Conservation (phyloP, 768 basidiomycete species). For the Kwoniella europaea region DNA sequence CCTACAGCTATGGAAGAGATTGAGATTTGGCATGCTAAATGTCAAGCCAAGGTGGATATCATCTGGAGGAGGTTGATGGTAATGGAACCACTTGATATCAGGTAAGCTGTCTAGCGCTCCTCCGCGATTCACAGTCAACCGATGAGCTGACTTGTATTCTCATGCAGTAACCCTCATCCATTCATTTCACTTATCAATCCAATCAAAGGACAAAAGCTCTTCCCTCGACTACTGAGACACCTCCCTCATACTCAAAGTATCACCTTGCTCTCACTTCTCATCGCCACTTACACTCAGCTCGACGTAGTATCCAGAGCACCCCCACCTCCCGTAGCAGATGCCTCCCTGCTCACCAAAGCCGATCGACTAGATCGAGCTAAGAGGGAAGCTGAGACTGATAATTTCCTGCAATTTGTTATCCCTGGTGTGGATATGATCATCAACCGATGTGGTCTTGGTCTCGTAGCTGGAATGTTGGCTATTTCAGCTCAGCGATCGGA, state of each 20-base stretch:
- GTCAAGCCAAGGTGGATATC: conserved; percentile 63
- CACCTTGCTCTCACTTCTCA: conserved; percentile 84
- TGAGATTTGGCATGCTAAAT: conserved; percentile 49
- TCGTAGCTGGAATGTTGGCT: conserved; percentile 84
- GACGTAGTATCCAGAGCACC: conserved; percentile 84
- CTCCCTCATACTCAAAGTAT: conserved; percentile 78
- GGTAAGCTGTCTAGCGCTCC: too few species aligned
- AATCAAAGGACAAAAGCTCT: conserved; percentile 88
- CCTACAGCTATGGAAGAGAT: conserved; percentile 45
- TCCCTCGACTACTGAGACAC: conserved; percentile 85
- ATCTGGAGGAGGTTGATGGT: conserved; percentile 83
- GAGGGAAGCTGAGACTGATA: conserved; percentile 85
- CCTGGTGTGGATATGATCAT: conserved; percentile 85
- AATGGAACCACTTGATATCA: conserved; percentile 90
- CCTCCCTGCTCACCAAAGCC: conserved; percentile 62
- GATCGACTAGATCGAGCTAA: conserved; percentile 49
- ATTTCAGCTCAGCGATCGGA: conserved; percentile 80
- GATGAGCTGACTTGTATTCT: not conserved
- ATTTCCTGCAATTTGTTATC: conserved; percentile 80
- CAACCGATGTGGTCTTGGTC: conserved; percentile 74
- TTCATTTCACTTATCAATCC: conserved; percentile 89
- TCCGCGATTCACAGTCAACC: too few species aligned
- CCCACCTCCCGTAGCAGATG: conserved; percentile 63
- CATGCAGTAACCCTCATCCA: conserved; percentile 82
- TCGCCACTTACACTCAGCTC: conserved; percentile 91